A percentile compares a stretch with the other conserved stretches of the same genome.
Conservation (phyloP, 305 asterid species). For the Fraxinus xanthoxyloides region DNA sequence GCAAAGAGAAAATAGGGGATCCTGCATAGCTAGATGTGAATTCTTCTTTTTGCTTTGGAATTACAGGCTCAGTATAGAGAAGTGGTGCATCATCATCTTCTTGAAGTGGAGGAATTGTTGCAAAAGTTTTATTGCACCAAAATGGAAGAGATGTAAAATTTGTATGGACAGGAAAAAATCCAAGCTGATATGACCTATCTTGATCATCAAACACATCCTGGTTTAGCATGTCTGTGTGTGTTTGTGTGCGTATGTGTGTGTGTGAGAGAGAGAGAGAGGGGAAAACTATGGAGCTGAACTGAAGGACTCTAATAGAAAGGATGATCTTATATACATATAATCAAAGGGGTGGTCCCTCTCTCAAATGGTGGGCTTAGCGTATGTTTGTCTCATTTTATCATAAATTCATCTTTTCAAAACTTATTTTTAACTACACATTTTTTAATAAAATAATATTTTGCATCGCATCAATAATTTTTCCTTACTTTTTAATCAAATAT, state of each 20-base stretch:
- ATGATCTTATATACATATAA: background rate
- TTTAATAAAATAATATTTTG: too few species aligned
- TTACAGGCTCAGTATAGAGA: conserved; percentile 30
- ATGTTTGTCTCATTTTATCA: background rate
- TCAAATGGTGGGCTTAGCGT: background rate
- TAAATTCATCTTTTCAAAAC: background rate
- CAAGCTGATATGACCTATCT: conserved; percentile 63
- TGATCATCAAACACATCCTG: conserved; percentile 64
- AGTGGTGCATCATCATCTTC: conserved; percentile 30
- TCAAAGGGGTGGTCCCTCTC: background rate
- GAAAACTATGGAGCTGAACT: background rate
- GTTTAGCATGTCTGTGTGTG: conserved; percentile 30
- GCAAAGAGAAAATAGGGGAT: conserved; percentile 59
- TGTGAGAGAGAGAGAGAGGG: background rate
- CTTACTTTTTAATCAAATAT: too few species aligned
- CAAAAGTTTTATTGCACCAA: conserved; percentile 52
- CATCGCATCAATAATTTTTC: too few species aligned
- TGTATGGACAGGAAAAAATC: conserved; percentile 48
- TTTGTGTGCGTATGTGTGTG: background rate
- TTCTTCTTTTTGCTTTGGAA: conserved; percentile 39
- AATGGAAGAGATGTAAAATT: conserved; percentile 38
- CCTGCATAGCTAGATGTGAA: conserved; percentile 39
- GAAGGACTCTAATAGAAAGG: background rate
- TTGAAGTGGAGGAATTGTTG: conserved; percentile 22
- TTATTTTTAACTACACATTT: too few species aligned